Base-by-base conservation (phyloP, 805 yeast species). In the Kuraishia borneana region DNA sequence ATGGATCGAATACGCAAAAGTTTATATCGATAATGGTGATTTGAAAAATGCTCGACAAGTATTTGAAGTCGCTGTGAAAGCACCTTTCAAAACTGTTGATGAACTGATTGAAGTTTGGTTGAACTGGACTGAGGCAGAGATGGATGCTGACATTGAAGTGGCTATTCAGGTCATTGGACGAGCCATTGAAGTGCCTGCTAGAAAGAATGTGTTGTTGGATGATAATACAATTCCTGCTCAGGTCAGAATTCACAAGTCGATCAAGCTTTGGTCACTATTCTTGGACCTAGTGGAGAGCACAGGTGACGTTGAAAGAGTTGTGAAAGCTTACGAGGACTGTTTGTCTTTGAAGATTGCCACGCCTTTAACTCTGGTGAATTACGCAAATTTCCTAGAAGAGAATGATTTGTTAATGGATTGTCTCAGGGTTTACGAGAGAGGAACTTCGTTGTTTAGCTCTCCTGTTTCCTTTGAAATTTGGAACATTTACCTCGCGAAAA, bases 41-140 rank as follows among this genome's bases (percentile, higher is more conserved):
- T 41, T 65, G 8, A 60, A 58, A 13, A 70, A 82, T 0, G 85
- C 88, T 1, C 56, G 81, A 41, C 60, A 69, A 13, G 68, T 87
- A 5, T 71, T 68, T 36, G 71, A 73, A 25, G 76, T 76, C 32
- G 78, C 89, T 0, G 59, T 73, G 1, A 73, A 75, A 36, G 88
- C 87, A 1, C 88, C 87, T 5, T 85, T 68, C 54, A 65, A 60
- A 18, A 55, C 65, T 12, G 56, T 73, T 0, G 70, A 71, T 17
- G 95, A 85, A 39, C 54, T 85, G 16, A 82, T 77, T 2, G 68
- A 67, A 3, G 52, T 88, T 5, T 83, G 85, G 70, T 58, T 72
- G n/a, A 68, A 65, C 13, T 88, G 96, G 95, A 63, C 80, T 5
- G 81, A 81, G 37, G 56, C 73, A 54, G 80, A 78, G 39, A 57